Evolutionary conservation across 1,284 basidiomycete species (phyloP), one percentile per base, ranked within the genome.

Genomic region (Tilletia caries): DNA sequence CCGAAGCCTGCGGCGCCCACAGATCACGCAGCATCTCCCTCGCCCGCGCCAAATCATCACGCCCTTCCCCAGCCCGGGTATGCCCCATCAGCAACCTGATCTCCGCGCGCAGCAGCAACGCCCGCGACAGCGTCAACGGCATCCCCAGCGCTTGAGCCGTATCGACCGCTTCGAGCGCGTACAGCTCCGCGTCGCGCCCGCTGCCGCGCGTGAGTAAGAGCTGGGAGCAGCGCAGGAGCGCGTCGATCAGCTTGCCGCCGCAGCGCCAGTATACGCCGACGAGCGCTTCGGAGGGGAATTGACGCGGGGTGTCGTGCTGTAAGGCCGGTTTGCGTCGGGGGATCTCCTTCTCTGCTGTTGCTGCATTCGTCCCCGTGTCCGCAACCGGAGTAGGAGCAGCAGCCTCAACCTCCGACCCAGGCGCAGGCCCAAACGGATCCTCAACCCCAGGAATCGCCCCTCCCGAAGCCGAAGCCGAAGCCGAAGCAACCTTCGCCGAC

Each of bases 111-210:
- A 74, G 71, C 5, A 79, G 58, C 12, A 78, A 67, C 1, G 75
- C 77, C 0, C 64, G 68, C 0, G 80, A 73, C 10, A 72, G 65
- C 8, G 73, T 54, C 44, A 75, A 43, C 32, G 77, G 68, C 12
- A 77, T 70, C n/a, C 64, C 50, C 33, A 74, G 60, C 27, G 70
- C 67, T 4, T 66, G 67, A 41, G 73, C 73, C 66, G 79, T 75
- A 46, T 78, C 75, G 44, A 81, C 71, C 27, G 73, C 71, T 64
- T 82, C 81, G 6, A 66, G 65, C 12, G 74, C 79, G 67, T 77
- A 75, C 1, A 73, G 72, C n/a, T 77, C 76, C 2, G 81, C 79
- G 34, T 82, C 79, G 6, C 72, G 64, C 5, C 71, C 75, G 10
- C 75, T 75, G 41, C 81, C 81, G 23, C 80, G 79, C 25, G 67